These are phyloP conservation scores for Phaffia tasmanica DNA, from an alignment of 768 basidiomycete species.

Conservation along the genomic window DNA sequence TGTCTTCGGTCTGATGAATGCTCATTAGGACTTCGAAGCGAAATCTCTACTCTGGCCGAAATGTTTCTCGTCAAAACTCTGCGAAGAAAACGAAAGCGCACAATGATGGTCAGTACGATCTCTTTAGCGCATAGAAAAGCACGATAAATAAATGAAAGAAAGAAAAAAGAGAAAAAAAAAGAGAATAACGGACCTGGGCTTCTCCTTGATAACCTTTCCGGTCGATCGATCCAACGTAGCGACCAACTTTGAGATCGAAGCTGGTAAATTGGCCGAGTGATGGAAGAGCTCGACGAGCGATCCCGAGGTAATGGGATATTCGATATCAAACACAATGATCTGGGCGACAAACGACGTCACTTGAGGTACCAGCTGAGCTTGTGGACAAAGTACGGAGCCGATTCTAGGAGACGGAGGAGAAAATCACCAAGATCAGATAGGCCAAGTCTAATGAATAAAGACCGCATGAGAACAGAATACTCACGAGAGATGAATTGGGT, in stretches of 20 bases:
- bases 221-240: constrained; percentile 65
- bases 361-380: constrained; percentile 58
- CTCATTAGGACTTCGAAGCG: constrained; percentile 48
- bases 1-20: constrained; percentile 36
- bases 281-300: constrained; percentile 89
- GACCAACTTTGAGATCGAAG: constrained; percentile 69
- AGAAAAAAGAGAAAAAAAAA: neutral
- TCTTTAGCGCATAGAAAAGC: neutral
- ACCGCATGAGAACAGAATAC: constrained; percentile 1
- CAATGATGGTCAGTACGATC: neutral
- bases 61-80: constrained; percentile 75
- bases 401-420: constrained; percentile 42
- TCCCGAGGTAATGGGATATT: constrained; percentile 76
- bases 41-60: constrained; percentile 77
- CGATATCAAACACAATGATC: constrained; percentile 86
- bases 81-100: neutral
- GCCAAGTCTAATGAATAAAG: neutral
- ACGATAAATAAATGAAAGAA: neutral
- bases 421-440: neutral
- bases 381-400: constrained; percentile 79
- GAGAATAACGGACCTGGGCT: constrained; percentile 56
- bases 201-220: constrained; percentile 60
- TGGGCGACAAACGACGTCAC: constrained; percentile 68
- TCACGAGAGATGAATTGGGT: constrained; percentile 60
- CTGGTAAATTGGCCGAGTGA: constrained; percentile 85